Conservation (phyloP, 306 rosid genomes). For the Clitoria ternatea region DNA sequence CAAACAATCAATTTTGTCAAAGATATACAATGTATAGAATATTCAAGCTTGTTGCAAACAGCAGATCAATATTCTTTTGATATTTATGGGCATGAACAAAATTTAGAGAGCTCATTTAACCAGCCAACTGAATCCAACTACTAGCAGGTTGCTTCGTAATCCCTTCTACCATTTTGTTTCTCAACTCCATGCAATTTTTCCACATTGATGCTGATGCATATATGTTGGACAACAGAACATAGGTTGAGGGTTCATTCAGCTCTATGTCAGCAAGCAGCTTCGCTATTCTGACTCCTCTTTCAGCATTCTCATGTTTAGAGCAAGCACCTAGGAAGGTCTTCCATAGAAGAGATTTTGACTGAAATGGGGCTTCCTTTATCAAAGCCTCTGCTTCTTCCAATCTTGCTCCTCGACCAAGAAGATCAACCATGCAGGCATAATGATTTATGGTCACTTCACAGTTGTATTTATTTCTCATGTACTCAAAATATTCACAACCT, state of each 20-base stretch:
- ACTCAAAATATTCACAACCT: conserved; percentile 37
- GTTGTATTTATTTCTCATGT: conserved; percentile 33
- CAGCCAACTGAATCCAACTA: conserved; percentile 47
- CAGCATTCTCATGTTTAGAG: conserved; percentile 43
- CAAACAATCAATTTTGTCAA: neutral
- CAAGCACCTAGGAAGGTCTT: conserved; percentile 43
- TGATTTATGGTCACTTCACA: conserved; percentile 36
- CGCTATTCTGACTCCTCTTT: conserved; percentile 33
- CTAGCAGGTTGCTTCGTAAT: conserved; percentile 38
- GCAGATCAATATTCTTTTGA: neutral
- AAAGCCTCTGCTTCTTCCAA: conserved; percentile 40
- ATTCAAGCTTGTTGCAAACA: neutral
- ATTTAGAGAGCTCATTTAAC: conserved; percentile 14
- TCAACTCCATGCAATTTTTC: conserved; percentile 30
- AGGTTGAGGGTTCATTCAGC: conserved; percentile 39
- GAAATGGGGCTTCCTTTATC: conserved; percentile 37
- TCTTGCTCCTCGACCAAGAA: conserved; percentile 38
- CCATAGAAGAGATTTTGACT: conserved; percentile 44
- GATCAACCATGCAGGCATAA: conserved; percentile 47
- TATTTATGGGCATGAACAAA: neutral
- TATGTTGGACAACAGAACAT: conserved; percentile 40
- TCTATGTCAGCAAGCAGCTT: conserved; percentile 33
- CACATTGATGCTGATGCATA: conserved; percentile 49
- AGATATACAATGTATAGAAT: neutral
- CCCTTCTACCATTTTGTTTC: conserved; percentile 39